Evolutionary conservation across 108 stramenopile species (phyloP).

Genomic region (Conticribra weissflogii): DNA sequence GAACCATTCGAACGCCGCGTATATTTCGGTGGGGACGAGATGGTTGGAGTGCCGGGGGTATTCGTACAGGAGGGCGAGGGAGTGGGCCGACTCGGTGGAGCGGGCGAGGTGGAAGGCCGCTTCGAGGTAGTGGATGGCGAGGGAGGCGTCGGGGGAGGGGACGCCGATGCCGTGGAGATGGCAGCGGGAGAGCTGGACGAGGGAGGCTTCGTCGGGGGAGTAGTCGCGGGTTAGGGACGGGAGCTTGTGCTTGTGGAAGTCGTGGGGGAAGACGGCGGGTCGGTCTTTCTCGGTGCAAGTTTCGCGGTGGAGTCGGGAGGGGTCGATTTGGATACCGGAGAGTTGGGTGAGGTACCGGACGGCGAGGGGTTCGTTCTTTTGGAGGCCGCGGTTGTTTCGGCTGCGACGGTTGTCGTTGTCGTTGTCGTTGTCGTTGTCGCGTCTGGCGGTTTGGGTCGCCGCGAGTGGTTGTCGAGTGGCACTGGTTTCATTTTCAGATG

Average conservation of each 20-base stretch:
- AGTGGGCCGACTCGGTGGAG: slow-evolving; percentile 73
- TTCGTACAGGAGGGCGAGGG: slow-evolving; percentile 79
- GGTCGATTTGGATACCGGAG: slow-evolving; percentile 47
- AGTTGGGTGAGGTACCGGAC: slow-evolving; percentile 58
- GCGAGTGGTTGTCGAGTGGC: too few species aligned
- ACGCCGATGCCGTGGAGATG: slow-evolving; percentile 69
- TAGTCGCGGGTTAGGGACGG: slow-evolving; percentile 9
- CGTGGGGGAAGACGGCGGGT: background rate
- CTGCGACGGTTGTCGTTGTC: background rate
- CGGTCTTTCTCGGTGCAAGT: background rate
- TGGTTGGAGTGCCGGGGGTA: slow-evolving; percentile 62
- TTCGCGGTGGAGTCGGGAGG: slow-evolving; percentile 21
- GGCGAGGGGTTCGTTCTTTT: slow-evolving; percentile 60
- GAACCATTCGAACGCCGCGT: slow-evolving; percentile 84
- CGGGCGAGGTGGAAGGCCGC: slow-evolving; percentile 64
- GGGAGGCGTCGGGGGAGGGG: slow-evolving; percentile 9
- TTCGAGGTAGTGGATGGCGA: slow-evolving; percentile 77
- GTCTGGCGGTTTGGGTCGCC: background rate
- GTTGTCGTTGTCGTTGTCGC: background rate
- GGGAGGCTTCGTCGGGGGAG: slow-evolving; percentile 52
- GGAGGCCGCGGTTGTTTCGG: slow-evolving; percentile 63
- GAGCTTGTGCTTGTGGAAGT: slow-evolving; percentile 10
- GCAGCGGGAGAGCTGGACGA: slow-evolving; percentile 63
- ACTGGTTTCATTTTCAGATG: background rate
- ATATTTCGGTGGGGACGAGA: slow-evolving; percentile 74